Percentiles rank a stretch among this genome's conserved stretches.
These are phyloP conservation scores for Cryptosporidium viatorum DNA, from an alignment of 169 alveolate genomes.

Conservation along the genomic window DNA sequence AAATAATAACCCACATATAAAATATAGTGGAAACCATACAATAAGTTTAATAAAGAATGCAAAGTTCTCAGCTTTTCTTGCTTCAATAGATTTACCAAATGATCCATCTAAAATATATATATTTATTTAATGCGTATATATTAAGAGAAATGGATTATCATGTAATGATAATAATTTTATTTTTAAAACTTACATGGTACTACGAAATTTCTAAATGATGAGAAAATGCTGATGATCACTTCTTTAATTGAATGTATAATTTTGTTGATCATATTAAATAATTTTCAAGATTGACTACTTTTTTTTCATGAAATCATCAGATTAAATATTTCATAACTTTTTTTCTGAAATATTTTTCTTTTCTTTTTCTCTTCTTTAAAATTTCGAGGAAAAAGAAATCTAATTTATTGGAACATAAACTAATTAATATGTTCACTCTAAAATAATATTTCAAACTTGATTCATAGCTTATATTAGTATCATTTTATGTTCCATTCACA, in stretches of 20 bases:
- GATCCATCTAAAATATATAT: conserved; percentile 51
- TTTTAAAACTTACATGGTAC: conserved; percentile 58
- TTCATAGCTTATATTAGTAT: background rate
- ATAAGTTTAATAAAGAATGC: conserved; percentile 39
- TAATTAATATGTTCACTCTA: background rate
- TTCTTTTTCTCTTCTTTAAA: too few relatives aligned
- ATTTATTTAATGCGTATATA: too few relatives aligned
- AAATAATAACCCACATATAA: conserved; percentile 23
- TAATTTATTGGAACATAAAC: background rate
- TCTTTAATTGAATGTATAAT: background rate
- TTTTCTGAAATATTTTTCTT: background rate
- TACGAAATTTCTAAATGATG: conserved; percentile 63
- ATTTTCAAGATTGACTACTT: background rate
- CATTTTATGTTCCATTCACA: background rate
- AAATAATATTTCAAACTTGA: too few relatives aligned
- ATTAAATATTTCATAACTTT: background rate
- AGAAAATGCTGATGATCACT: background rate
- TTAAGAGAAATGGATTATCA: too few relatives aligned
- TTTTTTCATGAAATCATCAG: background rate
- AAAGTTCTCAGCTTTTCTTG: conserved; percentile 60
- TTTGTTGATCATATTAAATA: background rate
- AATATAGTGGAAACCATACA: conserved; percentile 56
- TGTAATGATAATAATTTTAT: background rate
- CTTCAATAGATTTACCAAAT: conserved; percentile 56
- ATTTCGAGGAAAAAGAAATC: too few relatives aligned